Conservation (phyloP, 352 stramenopile genomes). For the Pythium coloratum region DNA sequence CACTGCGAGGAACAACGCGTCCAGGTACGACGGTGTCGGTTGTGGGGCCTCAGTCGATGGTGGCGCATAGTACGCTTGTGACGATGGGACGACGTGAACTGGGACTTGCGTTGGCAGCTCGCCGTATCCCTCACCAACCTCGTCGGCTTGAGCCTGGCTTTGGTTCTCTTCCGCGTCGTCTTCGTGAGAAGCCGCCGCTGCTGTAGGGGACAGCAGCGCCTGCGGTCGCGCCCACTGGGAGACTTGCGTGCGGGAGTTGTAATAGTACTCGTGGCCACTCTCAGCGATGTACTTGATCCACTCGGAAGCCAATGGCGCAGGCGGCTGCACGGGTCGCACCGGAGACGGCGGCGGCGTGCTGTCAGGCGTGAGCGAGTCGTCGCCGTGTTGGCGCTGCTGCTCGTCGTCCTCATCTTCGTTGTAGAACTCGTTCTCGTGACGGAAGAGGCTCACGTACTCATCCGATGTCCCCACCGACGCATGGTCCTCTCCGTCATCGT, state of each 20-base stretch:
- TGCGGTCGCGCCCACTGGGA: conserved; percentile 60
- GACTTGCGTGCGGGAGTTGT: conserved; percentile 54
- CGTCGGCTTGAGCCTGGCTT: conserved; percentile 7
- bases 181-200: background rate
- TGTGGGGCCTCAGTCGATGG: no score
- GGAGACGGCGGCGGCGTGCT: conserved; percentile 26
- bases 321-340: background rate
- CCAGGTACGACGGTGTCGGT: background rate
- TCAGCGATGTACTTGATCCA: conserved; percentile 41
- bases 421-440: conserved; percentile 4
- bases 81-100: background rate
- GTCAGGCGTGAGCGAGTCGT: conserved; percentile 26
- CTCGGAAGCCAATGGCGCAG: background rate
- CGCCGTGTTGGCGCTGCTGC: conserved; percentile 6
- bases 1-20: conserved; percentile 33
- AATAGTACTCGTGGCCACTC: conserved; percentile 66
- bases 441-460: conserved; percentile 20
- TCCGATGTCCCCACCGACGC: conserved; percentile 21
- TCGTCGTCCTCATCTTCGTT: conserved; percentile 14
- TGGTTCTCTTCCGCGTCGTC: conserved; percentile 5
- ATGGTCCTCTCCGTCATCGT: background rate
- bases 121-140: background rate
- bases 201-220: conserved; percentile 5
- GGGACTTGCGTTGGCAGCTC: background rate
- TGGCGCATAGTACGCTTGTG: background rate